phyloP scores from a whole-genome alignment of 225 moss, liverwort and hornwort genomes.

The Pseudoscleropodium purum region DNA sequence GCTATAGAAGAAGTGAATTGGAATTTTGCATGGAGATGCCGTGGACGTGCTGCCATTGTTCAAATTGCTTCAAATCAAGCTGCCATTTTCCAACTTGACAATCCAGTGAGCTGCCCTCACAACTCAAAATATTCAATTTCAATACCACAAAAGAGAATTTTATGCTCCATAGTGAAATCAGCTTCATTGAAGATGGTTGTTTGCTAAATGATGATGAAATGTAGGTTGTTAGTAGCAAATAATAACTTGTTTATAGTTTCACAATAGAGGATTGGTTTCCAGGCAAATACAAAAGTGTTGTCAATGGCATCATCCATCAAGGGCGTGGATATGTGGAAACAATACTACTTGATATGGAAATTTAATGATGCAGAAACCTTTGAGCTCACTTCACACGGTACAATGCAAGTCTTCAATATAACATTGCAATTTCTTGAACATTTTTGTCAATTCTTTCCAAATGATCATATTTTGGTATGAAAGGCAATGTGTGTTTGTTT shows the following conservation, averaged over 20 bases:
- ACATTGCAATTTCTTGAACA: background rate
- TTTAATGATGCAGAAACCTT: slow-evolving; percentile 45
- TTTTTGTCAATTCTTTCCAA: background rate
- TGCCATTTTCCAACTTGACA: slow-evolving; percentile 44
- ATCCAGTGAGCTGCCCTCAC: background rate
- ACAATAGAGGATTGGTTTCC: background rate
- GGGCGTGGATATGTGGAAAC: slow-evolving; percentile 68
- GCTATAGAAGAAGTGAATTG: background rate
- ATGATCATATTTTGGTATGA: background rate
- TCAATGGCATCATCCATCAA: slow-evolving; percentile 35
- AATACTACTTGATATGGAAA: slow-evolving; percentile 65
- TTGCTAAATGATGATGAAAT: background rate
- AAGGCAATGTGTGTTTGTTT: background rate
- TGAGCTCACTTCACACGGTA: slow-evolving; percentile 45
- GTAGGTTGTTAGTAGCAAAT: too few species aligned
- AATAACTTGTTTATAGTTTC: background rate
- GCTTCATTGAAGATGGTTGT: accelerated
- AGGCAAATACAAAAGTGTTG: slow-evolving; percentile 39
- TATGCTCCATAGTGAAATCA: background rate
- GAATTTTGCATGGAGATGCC: slow-evolving; percentile 30
- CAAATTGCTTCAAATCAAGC: slow-evolving; percentile 60
- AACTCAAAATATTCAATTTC: background rate
- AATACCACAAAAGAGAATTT: background rate
- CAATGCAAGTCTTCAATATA: background rate
- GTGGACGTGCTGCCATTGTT: slow-evolving; percentile 34